Evolutionary conservation across 1,139 yeast species (phyloP), one percentile per base, ranked within the genome.

Genomic region (Nadsonia starkeyi-henricii): DNA sequence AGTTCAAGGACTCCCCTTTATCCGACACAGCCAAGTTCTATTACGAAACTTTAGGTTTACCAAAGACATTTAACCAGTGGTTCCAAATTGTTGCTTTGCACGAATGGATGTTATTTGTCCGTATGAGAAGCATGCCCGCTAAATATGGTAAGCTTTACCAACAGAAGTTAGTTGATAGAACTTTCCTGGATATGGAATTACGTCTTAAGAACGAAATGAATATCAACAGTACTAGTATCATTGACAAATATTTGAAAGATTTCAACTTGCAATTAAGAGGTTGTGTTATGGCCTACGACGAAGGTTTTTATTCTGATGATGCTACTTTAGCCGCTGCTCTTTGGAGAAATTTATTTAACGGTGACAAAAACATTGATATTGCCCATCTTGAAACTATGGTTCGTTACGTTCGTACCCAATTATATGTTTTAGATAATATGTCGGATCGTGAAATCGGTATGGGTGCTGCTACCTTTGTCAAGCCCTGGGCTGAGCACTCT

Each of bases 121-220:
- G 98, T 61, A 88, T 91, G 96, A 78, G 99, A 63, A 94, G 94
- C 19, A 74, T 93, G 81, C 97, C 97, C 0, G 81, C 81, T 63
- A 82, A 85, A 60, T 81, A 85, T 62, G 93, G 96, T 42, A 78
- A 78, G 56, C 83, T 83, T 62, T 91, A 89, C 66, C 96, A 91
- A 65, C 96, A 89, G 64, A 88, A 88, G 63, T 68, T 93, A 47
- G 84, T 89, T 44, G 96, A 93, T 64, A 75, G 95, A 57, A 78
- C 86, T 46, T 93, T 91, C 68, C 78, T 78, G 53, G 98, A 91
- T 62, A 83, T 91, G 69, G 97, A 91, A 63, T 70, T 78, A 60
- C 78, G 95, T 61, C 73, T 93, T 68, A 76, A 83, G 48, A 85
- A 82, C 55, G 97, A 89, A 61, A 78, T 91, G 75, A 80, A 81